A percentile compares a stretch with the other conserved stretches of the same genome.
These are phyloP conservation scores for Pichia gijzeniarum DNA, from an alignment of 805 yeast genomes.

Conservation along the genomic window DNA sequence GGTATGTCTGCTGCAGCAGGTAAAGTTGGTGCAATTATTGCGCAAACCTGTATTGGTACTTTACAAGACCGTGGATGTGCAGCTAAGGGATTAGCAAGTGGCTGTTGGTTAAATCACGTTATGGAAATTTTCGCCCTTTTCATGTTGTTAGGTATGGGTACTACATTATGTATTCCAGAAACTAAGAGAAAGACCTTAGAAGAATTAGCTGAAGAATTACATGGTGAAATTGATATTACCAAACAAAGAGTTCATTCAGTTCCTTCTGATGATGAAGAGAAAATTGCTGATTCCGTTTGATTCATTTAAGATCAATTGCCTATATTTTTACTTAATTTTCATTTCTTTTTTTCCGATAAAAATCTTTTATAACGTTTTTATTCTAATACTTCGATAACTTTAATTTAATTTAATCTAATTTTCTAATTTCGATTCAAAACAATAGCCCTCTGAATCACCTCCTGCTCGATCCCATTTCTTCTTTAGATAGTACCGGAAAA, in stretches of 20 bases:
- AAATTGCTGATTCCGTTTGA: conserved; percentile 19
- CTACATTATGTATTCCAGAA: conserved; percentile 72
- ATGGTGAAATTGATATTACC: conserved; percentile 58
- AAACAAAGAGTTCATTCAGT: conserved; percentile 18
- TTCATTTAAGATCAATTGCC: not conserved
- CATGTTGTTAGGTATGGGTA: conserved; percentile 72
- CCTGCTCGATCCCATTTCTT: too few species aligned
- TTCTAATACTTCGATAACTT: too few species aligned
- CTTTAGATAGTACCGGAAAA: too few species aligned
- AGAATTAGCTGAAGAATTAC: conserved; percentile 71
- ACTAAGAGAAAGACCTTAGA: conserved; percentile 88
- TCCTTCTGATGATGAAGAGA: conserved; percentile 25
- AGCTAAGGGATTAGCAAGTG: conserved; percentile 35
- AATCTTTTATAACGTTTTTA: too few species aligned
- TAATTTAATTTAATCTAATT: too few species aligned
- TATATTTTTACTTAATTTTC: not conserved
- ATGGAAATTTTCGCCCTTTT: conserved; percentile 90
- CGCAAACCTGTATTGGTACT: conserved; percentile 83
- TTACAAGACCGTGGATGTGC: conserved; percentile 73
- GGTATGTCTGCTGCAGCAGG: conserved; percentile 91
- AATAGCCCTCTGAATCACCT: too few species aligned
- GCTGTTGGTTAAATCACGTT: conserved; percentile 85
- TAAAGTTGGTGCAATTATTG: conserved; percentile 88
- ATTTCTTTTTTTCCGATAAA: not conserved
- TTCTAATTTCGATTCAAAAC: too few species aligned